Evolutionary conservation across 306 rosid species (phyloP).

Genomic region (Vicia faba): DNA sequence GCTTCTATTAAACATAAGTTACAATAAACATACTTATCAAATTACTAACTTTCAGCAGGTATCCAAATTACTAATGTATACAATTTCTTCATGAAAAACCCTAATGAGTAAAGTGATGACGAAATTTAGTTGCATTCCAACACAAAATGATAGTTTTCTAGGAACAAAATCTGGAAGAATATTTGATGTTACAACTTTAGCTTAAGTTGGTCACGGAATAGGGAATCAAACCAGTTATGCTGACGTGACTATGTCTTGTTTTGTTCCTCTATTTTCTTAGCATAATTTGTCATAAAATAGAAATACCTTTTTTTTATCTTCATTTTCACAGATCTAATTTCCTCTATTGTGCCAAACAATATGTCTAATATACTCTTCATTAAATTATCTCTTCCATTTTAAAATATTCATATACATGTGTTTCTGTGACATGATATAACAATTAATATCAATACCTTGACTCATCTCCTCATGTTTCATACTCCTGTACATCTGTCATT

Average conservation of each 20-base stretch:
- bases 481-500: slow-evolving; percentile 87
- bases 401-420: not conserved
- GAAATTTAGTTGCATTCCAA: slow-evolving; percentile 4
- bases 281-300: slow-evolving; percentile 3
- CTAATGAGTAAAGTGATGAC: not conserved
- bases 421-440: not conserved
- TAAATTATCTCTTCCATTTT: slow-evolving; percentile 30
- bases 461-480: slow-evolving; percentile 64
- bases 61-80: too few relatives aligned
- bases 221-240: slow-evolving; percentile 40
- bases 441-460: slow-evolving; percentile 55
- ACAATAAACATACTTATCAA: not conserved
- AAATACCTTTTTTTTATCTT: slow-evolving; percentile 6
- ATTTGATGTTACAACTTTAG: slow-evolving; percentile 34
- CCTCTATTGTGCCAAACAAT: slow-evolving; percentile 48
- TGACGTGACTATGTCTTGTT: slow-evolving; percentile 36
- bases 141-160: slow-evolving; percentile 20
- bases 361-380: slow-evolving; percentile 35
- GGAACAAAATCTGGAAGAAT: slow-evolving; percentile 39
- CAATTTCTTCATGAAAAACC: not conserved
- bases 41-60: not conserved
- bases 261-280: slow-evolving; percentile 29
- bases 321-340: slow-evolving; percentile 33
- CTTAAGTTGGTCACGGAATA: slow-evolving; percentile 32
- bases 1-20: slow-evolving; percentile 36